Conservation (phyloP, 352 stramenopile species). For the Phytophthora macrochlamydospora region DNA sequence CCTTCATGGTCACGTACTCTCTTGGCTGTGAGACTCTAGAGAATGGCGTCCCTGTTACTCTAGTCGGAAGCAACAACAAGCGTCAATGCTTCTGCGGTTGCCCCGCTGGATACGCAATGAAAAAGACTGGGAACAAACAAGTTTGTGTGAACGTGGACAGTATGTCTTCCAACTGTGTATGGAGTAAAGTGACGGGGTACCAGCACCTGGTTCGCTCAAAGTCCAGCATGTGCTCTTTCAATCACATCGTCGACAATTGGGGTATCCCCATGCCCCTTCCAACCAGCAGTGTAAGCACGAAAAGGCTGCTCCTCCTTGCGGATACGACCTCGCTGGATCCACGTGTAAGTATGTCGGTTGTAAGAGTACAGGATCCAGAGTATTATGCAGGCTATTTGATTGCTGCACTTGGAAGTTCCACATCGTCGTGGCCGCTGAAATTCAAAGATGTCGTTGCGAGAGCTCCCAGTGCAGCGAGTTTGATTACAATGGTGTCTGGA, state of each 20-base stretch:
- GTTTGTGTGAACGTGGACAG: slow-evolving; percentile 29
- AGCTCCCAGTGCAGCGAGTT: slow-evolving; percentile 11
- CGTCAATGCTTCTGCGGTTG: slow-evolving; percentile 68
- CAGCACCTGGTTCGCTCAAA: slow-evolving; percentile 28
- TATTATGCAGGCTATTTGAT: slow-evolving; percentile 26
- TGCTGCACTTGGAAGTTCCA: slow-evolving; percentile 12
- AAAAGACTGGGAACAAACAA: slow-evolving; percentile 18
- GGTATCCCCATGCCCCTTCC: slow-evolving; percentile 51
- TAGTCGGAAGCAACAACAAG: slow-evolving; percentile 32
- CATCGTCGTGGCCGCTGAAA: slow-evolving; percentile 18
- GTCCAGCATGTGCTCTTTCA: slow-evolving; percentile 33
- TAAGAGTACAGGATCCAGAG: slow-evolving; percentile 28
- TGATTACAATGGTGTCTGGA: slow-evolving; percentile 16
- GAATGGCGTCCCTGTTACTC: slow-evolving; percentile 53
- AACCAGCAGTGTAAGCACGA: slow-evolving; percentile 48
- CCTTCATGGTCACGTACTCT: slow-evolving; percentile 47
- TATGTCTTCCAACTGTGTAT: slow-evolving; percentile 41
- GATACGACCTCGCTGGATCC: slow-evolving; percentile 16
- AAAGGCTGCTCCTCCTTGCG: slow-evolving; percentile 32
- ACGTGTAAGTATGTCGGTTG: slow-evolving; percentile 19
- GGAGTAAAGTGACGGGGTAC: slow-evolving; percentile 41
- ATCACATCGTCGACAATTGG: slow-evolving; percentile 44
- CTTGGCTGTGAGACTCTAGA: slow-evolving; percentile 40
- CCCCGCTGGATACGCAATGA: slow-evolving; percentile 42
- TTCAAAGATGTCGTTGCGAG: slow-evolving; percentile 21